Base-by-base conservation (phyloP, 2,329 filamentous ascomycete genomes). In the Ophioceras dolichostomum region DNA sequence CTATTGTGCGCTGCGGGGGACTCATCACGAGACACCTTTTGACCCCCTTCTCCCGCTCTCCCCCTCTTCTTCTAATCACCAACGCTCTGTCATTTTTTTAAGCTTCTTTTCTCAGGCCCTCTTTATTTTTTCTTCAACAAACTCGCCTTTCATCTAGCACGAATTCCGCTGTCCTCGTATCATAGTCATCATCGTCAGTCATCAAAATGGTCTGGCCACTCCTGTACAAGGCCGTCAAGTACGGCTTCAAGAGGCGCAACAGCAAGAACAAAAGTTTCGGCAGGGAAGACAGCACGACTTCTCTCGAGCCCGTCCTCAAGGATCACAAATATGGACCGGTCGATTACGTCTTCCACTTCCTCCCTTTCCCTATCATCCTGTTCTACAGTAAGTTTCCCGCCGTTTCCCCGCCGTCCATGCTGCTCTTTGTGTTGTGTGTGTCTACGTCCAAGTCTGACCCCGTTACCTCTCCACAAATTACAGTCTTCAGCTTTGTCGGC, bases 331-430 rank as follows among this genome's bases (percentile, higher is more conserved):
- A 8, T 26, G 22, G 12, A 26, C 22, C 26, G 10, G 14, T 32
- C n/a, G 36, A 37, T 16, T 26, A 31, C 21, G 13, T 26, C 8
- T 14, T 30, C 14, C 32, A 32, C 21, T 37, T 37, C 30, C 27
- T 37, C 13, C 27, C 36, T 3, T n/a, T 37, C 9, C n/a, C 22
- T 12, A 31, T 37, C 5, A 32, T 31, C 20, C 30, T 37, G 14
- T 31, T 37, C 9, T 26, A 37, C 30, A 22, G 36, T 37, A 26
- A 5, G 29, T 37, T 4, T 18, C 21, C 6, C 12, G 2, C 12
- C 12, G 1, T 16, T 16, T 16, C 14, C 33, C 2, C 30, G 3
- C 21, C 21, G 7, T 16, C 1, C 21, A 14, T 17, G 12, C 14
- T 19, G 18, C 13, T 13, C n/a, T 16, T 12, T 5, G 16, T 12